A percentile compares a stretch with the other conserved stretches of the same genome.
phyloP scores from a whole-genome alignment of 345 rosid species.

The Hibiscus tridactylites region DNA sequence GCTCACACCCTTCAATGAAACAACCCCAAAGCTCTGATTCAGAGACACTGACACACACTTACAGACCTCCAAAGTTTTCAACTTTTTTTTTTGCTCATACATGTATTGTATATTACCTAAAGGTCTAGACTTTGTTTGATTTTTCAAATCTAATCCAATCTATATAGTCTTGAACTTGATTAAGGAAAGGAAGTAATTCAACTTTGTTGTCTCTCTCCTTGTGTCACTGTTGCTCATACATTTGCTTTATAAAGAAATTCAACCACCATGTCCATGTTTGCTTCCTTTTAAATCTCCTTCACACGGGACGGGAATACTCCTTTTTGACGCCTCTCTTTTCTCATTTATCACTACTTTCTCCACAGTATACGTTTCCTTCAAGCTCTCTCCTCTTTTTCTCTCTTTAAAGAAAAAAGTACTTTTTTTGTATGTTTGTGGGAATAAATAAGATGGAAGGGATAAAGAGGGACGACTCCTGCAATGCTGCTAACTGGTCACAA shows the following conservation, averaged over 20 bases:
- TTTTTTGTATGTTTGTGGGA: constrained; percentile 37
- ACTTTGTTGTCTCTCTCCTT: neutral
- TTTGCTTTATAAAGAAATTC: neutral
- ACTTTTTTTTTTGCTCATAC: neutral
- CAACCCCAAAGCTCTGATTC: neutral
- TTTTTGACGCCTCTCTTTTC: neutral
- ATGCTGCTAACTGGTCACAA: constrained; percentile 20
- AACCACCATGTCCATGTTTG: neutral
- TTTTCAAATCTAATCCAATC: neutral
- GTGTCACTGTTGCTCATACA: neutral
- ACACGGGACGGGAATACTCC: neutral
- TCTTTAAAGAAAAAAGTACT: neutral
- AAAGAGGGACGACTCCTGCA: constrained; percentile 7
- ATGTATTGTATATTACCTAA: neutral
- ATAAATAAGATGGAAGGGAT: constrained; percentile 15
- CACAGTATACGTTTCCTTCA: neutral
- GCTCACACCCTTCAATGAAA: neutral
- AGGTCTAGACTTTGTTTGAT: neutral
- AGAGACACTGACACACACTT: too few relatives aligned
- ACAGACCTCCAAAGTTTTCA: neutral
- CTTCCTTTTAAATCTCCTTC: neutral
- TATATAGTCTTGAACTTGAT: neutral
- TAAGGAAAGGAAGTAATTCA: neutral
- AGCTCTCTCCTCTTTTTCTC: neutral
- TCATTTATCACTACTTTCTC: neutral